Evolutionary conservation across 306 rosid genomes (phyloP), one percentile per base, ranked within the genome.

Genomic region (Boehmeria nivea): DNA sequence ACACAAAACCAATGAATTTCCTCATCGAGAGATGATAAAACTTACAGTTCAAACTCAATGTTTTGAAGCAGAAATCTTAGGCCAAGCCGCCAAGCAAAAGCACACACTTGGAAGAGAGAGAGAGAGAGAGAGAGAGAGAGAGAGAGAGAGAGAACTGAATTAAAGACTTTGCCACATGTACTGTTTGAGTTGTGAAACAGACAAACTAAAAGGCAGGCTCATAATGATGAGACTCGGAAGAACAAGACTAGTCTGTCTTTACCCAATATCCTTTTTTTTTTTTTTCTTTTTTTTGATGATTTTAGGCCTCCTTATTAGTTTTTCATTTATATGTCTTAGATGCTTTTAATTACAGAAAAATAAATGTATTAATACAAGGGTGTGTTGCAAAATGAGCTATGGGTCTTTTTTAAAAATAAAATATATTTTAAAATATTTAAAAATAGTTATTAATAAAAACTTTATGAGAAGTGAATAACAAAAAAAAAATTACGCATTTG

Each of bases 181-280:
- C 78, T 33, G 75, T 38, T 65, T 69, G 77, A 43, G 83, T 65
- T 77, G 83, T 75, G 87, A 83, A 83, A 82, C 81, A 51, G 95
- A 82, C 85, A 80, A 77, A 66, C 65, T 4, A 39, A 77, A 74
- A 58, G 80, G 78, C 54, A 65, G 59, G 70, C 63, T 76, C 72
- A 54, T 63, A 68, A 67, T 76, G 74, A 79, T 53, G 76, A 54
- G 47, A 57, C 71, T 56, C 44, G 1, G 12, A 51, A 68, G 40
- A 46, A 19, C 57, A 53, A 62, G 37, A 67, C 71, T 24, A 46
- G 1, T 37, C 50, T 14, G 22, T 61, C 61, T 49, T 22, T 59
- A n/a, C 48, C 68, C 51, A 16, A 59, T 50, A 37, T 40, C 19
- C 36, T 42, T 16, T 42, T 42, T 42, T 42, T 3, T 42, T 42